phyloP scores from a whole-genome alignment of 371 early-diverging fungal species.

The Coemansia linderi region DNA sequence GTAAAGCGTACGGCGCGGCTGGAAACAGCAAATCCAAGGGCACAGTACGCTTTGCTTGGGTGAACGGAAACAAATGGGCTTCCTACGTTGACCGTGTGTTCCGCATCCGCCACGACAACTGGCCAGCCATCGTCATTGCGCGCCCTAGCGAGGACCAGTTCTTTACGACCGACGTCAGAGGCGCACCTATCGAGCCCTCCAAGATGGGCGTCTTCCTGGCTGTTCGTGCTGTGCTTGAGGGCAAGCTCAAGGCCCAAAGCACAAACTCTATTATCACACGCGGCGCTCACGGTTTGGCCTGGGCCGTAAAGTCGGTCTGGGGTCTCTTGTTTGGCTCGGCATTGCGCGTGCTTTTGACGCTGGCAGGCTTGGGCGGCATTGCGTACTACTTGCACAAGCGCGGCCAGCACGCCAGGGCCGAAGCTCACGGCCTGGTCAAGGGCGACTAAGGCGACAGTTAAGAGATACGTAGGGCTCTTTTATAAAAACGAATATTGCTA shows the following conservation, averaged over 20 bases:
- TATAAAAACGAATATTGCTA: not conserved
- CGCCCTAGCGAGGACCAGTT: slow-evolving; percentile 58
- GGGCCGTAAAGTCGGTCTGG: slow-evolving; percentile 9
- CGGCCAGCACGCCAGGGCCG: not conserved
- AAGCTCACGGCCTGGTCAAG: slow-evolving; percentile 31
- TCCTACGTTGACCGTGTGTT: slow-evolving; percentile 65
- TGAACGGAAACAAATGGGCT: slow-evolving; percentile 62
- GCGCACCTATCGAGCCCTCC: slow-evolving; percentile 32
- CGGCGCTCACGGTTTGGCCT: slow-evolving; percentile 6
- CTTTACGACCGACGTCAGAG: slow-evolving; percentile 26
- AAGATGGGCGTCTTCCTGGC: slow-evolving; percentile 43
- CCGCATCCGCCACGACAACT: slow-evolving; percentile 54
- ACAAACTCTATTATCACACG: slow-evolving; percentile 43
- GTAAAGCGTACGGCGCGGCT: not conserved
- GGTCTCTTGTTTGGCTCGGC: slow-evolving; percentile 33
- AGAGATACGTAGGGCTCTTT: not conserved
- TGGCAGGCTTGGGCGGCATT: slow-evolving; percentile 9
- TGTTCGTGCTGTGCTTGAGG: slow-evolving; percentile 42
- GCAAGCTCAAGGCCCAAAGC: slow-evolving; percentile 32
- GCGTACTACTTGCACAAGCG: slow-evolving; percentile 16
- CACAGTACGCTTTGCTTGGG: slow-evolving; percentile 61
- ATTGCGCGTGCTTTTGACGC: slow-evolving; percentile 21
- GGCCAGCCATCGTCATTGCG: slow-evolving; percentile 63
- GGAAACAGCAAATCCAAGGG: slow-evolving; percentile 3
- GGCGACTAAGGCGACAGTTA: slow-evolving; percentile 22